These are phyloP conservation scores for Peniophora sp. DNA, from an alignment of 1,284 basidiomycete genomes.

Conservation along the genomic window DNA sequence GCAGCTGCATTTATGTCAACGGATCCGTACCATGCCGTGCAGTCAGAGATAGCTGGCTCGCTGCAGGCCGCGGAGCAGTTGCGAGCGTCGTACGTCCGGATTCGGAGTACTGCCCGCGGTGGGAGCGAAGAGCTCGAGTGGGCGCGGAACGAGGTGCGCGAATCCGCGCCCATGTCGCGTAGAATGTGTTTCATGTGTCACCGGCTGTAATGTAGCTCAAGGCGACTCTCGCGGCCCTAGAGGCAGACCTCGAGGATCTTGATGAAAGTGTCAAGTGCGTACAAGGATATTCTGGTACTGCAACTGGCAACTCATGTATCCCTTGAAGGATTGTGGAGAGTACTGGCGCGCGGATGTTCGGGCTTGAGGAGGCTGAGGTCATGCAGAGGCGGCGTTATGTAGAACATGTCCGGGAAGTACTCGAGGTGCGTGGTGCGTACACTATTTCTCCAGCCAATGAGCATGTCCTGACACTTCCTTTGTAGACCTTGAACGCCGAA, in stretches of 20 bases:
- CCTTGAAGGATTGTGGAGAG: constrained; percentile 65
- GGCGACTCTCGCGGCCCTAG: constrained; percentile 66
- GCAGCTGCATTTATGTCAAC: too few relatives aligned
- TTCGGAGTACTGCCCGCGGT: constrained; percentile 58
- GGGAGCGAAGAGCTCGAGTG: constrained; percentile 69
- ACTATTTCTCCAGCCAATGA: constrained; percentile 14
- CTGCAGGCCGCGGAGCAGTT: constrained; percentile 63
- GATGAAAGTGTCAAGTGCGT: constrained; percentile 80
- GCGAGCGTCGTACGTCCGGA: constrained; percentile 68
- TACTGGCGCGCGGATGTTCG: constrained; percentile 77
- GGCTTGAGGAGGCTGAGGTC: constrained; percentile 70
- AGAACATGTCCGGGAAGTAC: constrained; percentile 58
- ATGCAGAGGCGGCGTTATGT: constrained; percentile 68
- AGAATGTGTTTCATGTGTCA: neutral
- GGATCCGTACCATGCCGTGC: constrained; percentile 77
- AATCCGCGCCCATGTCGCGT: constrained; percentile 2
- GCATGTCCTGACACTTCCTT: constrained; percentile 19
- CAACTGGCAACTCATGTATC: neutral
- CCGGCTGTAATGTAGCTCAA: constrained; percentile 44
- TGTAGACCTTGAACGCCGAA: constrained; percentile 66
- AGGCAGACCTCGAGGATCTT: constrained; percentile 81
- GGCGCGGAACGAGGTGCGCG: constrained; percentile 63
- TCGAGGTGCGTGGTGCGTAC: constrained; percentile 54
- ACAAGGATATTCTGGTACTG: neutral
- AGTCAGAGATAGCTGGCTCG: constrained; percentile 67